Evolutionary conservation across 345 rosid species (phyloP).

Genomic region (Pistacia integerrima): DNA sequence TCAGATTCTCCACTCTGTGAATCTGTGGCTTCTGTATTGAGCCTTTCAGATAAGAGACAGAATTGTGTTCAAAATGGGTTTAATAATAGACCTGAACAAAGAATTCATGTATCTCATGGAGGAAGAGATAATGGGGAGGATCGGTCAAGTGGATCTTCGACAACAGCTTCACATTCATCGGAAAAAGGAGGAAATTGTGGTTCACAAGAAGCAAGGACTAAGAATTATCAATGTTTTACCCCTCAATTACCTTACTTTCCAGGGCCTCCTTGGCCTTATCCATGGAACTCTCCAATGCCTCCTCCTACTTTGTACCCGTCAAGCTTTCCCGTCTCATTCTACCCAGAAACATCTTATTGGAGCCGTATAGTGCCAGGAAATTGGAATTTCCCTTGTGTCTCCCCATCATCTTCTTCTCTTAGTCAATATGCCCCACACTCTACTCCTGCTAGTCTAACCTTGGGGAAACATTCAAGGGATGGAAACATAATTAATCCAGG

Average conservation of each 20-base stretch:
- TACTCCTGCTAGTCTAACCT: slow-evolving; percentile 31
- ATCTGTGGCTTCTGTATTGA: slow-evolving; percentile 35
- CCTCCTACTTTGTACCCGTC: slow-evolving; percentile 37
- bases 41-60: slow-evolving; percentile 29
- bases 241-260: slow-evolving; percentile 34
- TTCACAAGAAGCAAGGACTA: slow-evolving; percentile 14
- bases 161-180: slow-evolving; percentile 31
- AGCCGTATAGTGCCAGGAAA: slow-evolving; percentile 36
- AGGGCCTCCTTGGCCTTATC: slow-evolving; percentile 52
- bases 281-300: slow-evolving; percentile 43
- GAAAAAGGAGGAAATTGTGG: slow-evolving; percentile 19
- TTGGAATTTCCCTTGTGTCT: slow-evolving; percentile 19
- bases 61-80: slow-evolving; percentile 27
- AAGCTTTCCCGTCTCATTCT: slow-evolving; percentile 42
- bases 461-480: slow-evolving; percentile 73
- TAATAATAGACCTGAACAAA: slow-evolving; percentile 25
- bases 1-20: slow-evolving; percentile 50
- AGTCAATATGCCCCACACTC: slow-evolving; percentile 25
- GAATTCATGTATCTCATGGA: slow-evolving; percentile 11
- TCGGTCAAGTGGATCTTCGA: slow-evolving; percentile 33
- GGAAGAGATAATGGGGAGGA: slow-evolving; percentile 31
- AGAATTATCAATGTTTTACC: slow-evolving; percentile 27
- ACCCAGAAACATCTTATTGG: slow-evolving; percentile 56
- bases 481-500: slow-evolving; percentile 28
- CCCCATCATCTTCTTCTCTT: slow-evolving; percentile 32